Percentiles rank a stretch among this genome's conserved stretches.
Conservation (phyloP, 139 green algal species). For the Asterochloris erici region DNA sequence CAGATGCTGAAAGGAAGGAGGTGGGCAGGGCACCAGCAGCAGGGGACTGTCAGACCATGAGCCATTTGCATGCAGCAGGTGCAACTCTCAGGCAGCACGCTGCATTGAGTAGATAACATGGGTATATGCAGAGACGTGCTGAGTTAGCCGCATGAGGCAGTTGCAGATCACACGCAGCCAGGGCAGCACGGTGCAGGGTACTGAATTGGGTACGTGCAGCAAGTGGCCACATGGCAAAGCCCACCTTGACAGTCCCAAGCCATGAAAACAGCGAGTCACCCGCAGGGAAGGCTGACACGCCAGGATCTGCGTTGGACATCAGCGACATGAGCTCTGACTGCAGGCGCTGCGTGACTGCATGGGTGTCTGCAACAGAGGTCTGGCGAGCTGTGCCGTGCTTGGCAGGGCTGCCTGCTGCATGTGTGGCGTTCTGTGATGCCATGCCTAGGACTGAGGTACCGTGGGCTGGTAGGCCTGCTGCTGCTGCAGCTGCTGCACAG, state of each 20-base stretch:
- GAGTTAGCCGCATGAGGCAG: no score
- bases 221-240: neutral
- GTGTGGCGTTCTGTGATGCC: no score
- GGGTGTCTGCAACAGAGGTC: conserved; percentile 20
- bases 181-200: neutral
- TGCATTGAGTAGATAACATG: no score
- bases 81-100: no score
- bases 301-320: conserved; percentile 41
- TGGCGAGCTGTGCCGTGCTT: conserved; percentile 8
- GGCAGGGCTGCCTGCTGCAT: no score
- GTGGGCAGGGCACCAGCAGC: no score
- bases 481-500: no score
- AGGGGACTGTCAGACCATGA: conserved; percentile 12
- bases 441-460: no score
- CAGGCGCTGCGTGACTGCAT: conserved; percentile 51
- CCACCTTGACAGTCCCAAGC: conserved; percentile 61
- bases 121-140: no score
- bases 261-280: conserved; percentile 80
- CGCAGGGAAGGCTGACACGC: conserved; percentile 73
- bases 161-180: no score
- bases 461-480: no score
- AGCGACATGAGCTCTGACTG: conserved; percentile 62
- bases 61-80: neutral
- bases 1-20: no score
- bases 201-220: neutral